Base-by-base conservation (phyloP, 345 rosid genomes). In the Anastatica hierochuntica region DNA sequence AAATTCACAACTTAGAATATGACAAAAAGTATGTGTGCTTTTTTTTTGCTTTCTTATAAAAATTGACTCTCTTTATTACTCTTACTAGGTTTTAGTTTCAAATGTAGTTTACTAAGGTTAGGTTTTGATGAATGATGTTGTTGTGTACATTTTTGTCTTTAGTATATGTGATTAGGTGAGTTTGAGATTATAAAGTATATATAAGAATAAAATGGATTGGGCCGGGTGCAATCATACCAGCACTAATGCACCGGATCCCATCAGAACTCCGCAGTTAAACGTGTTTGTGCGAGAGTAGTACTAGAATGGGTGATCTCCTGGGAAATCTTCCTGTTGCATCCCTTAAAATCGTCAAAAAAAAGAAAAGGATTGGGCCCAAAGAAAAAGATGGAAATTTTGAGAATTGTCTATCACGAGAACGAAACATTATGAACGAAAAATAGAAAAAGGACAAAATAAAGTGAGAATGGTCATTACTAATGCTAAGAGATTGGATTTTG, bases 331-430 rank as follows among this genome's bases (percentile, higher is more conserved):
- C n/a, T n/a, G n/a, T n/a, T n/a, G n/a, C n/a, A n/a, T n/a, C n/a
- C n/a, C n/a, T n/a, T n/a, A n/a, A n/a, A n/a, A n/a, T n/a, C n/a
- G n/a, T n/a, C n/a, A n/a, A n/a, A n/a, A n/a, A n/a, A n/a, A n/a
- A n/a, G n/a, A n/a, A n/a, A n/a, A n/a, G n/a, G n/a, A n/a, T n/a
- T n/a, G n/a, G n/a, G n/a, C n/a, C n/a, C n/a, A n/a, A n/a, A n/a
- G 64, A 64, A 49, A 49, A 49, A 12, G 39, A 56, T 2, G 48
- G 23, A 6, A 27, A 14, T 34, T 37, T 50, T 57, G 47, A 26
- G 58, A 51, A 35, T 43, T 65, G 55, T 65, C 26, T 34, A 63
- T 56, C 70, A 65, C 70, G 70, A 63, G 50, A 34, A 65, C 17
- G 6, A 34, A 19, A 31, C 29, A 33, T 43, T 19, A 39, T 37